Evolutionary conservation across 2,329 filamentous ascomycete species (phyloP), one percentile per base, ranked within the genome.

Genomic region (Drechslerella stenobrocha): DNA sequence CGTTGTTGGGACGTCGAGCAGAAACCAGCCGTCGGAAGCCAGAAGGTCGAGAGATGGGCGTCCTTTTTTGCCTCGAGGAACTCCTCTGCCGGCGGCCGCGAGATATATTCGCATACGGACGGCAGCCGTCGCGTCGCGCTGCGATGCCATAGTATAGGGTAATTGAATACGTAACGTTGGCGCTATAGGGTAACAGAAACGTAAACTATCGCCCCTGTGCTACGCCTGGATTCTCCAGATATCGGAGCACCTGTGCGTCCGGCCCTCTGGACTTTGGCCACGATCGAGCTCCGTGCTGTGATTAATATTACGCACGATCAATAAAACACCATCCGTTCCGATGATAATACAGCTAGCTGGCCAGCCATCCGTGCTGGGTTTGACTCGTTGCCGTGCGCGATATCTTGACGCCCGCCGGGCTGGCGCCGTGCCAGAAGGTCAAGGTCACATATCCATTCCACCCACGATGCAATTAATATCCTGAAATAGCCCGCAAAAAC

Each of bases 181-280:
- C 52, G 37, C 55, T 67, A 67, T 67, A 42, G 63, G 63, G 63
- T 67, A 67, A 67, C 13, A 67, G 55, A 67, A 67, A 67, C 63
- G 63, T 67, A 67, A 67, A 20, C 37, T 18, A 20, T 13, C 15
- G 8, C 13, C 15, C 8, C 13, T 42, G 13, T 13, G n/a, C n/a
- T 13, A 15, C n/a, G 3, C n/a, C n/a, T n/a, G n/a, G n/a, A n/a
- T n/a, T n/a, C n/a, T n/a, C n/a, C n/a, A n/a, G n/a, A n/a, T n/a
- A n/a, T n/a, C n/a, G n/a, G n/a, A n/a, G n/a, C n/a, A n/a, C n/a
- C n/a, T n/a, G n/a, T n/a, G n/a, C n/a, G 13, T 42, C 37, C 37
- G 37, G 28, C 28, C 11, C 28, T 30, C 11, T 30, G 28, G 28
- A 30, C 46, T 32, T 30, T 52, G 30, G 48, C 13, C n/a, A 15